phyloP scores from a whole-genome alignment of 2,329 filamentous ascomycete species.

The Alternaria triticina region DNA sequence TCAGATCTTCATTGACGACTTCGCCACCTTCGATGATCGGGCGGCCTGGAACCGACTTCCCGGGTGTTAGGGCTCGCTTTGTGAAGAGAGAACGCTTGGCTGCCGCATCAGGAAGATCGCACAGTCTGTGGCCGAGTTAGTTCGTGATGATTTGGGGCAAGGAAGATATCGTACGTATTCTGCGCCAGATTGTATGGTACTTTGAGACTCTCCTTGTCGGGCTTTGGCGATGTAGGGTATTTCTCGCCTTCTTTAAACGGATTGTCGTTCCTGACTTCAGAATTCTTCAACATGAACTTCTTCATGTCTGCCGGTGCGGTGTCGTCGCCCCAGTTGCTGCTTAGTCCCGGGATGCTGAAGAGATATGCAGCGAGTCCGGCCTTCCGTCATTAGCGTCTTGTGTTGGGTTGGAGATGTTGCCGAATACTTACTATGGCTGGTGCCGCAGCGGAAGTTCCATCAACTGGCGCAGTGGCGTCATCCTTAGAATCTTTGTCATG shows the following conservation, averaged over 20 bases:
- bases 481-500: not conserved
- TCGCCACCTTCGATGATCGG: not conserved
- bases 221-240: not conserved
- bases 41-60: not conserved
- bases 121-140: not conserved
- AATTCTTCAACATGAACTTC: not conserved
- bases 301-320: not conserved
- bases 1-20: not conserved
- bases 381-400: not conserved
- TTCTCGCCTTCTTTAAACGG: not conserved
- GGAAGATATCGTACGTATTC: not conserved
- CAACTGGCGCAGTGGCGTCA: not conserved
- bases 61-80: not conserved
- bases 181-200: not conserved
- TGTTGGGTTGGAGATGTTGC: not conserved
- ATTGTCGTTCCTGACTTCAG: not conserved
- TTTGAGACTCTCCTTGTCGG: not conserved
- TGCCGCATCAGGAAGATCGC: not conserved
- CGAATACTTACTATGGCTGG: not conserved
- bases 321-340: not conserved
- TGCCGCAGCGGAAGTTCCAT: not conserved
- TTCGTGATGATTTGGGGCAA: not conserved
- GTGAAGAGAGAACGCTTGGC: not conserved
- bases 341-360: not conserved
- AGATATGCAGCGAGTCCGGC: not conserved